Conservation (phyloP, 768 basidiomycete genomes). For the Chiua virens region DNA sequence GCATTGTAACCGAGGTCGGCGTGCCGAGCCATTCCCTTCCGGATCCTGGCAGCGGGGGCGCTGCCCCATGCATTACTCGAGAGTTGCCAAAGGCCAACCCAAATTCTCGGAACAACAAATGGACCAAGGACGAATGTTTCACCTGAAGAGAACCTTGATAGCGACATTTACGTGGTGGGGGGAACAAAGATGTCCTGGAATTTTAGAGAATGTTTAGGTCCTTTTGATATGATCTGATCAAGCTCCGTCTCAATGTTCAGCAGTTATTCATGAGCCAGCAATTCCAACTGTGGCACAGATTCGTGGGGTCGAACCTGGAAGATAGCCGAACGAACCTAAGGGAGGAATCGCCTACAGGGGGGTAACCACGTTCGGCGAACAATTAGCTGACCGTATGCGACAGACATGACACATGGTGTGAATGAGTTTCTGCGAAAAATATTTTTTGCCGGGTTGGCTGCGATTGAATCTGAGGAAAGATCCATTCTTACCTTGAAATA, state of each 20-base stretch:
- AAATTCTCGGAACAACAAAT: conserved; percentile 60
- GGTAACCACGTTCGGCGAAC: conserved; percentile 12
- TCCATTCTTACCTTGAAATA: too few relatives aligned
- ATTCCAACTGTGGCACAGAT: neutral
- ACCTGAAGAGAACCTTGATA: conserved; percentile 9
- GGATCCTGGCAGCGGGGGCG: conserved; percentile 62
- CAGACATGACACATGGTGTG: conserved; percentile 10
- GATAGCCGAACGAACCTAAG: conserved; percentile 4
- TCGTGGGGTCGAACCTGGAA: conserved; percentile 4
- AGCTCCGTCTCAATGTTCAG: conserved; percentile 30
- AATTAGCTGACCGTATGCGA: conserved; percentile 7
- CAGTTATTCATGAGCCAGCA: too few relatives aligned
- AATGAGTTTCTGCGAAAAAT: neutral
- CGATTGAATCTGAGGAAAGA: neutral
- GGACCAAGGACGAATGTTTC: conserved; percentile 60
- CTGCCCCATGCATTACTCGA: conserved; percentile 87
- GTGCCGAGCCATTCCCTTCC: conserved; percentile 67
- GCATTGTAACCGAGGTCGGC: conserved; percentile 53
- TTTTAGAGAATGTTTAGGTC: neutral
- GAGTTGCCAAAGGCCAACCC: conserved; percentile 83
- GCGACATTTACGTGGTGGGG: conserved; percentile 16
- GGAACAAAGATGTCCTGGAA: conserved; percentile 5
- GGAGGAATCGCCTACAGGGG: neutral
- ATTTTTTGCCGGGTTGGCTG: conserved; percentile 14
- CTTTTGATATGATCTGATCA: conserved; percentile 29